Percentiles rank a stretch among this genome's conserved stretches.
phyloP scores from a whole-genome alignment of 2,329 filamentous ascomycete genomes.

The Epichloe festucae region DNA sequence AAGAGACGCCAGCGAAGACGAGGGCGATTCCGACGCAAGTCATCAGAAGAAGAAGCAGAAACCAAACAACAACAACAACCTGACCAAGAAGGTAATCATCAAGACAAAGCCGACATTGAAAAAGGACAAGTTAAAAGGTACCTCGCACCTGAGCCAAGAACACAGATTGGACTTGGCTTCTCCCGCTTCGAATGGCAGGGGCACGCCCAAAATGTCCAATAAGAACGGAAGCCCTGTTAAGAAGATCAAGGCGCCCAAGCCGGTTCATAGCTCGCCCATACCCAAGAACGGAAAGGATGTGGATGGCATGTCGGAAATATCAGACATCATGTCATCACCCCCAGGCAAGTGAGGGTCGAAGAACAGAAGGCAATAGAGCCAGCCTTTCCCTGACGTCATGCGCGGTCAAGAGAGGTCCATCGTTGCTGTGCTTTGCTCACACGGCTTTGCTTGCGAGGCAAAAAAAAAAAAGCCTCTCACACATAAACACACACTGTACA shows the following conservation, averaged over 20 bases:
- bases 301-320: conserved; percentile 43
- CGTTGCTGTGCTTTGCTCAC: neutral
- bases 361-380: neutral
- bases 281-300: conserved; percentile 36
- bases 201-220: conserved; percentile 19
- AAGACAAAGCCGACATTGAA: conserved; percentile 39
- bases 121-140: conserved; percentile 42
- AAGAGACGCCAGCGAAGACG: conserved; percentile 43
- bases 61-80: conserved; percentile 15
- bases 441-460: neutral
- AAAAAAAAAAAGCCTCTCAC: neutral
- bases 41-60: conserved; percentile 49
- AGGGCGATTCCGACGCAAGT: conserved; percentile 36
- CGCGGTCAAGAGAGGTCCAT: too few relatives aligned
- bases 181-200: conserved; percentile 10
- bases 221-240: conserved; percentile 28
- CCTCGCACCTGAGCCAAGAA: conserved; percentile 37
- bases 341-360: conserved; percentile 16
- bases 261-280: conserved; percentile 33
- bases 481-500: neutral
- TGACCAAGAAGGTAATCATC: conserved; percentile 41
- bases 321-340: conserved; percentile 42
- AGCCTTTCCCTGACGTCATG: neutral
- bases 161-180: conserved; percentile 23
- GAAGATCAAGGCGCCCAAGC: conserved; percentile 33